Percentiles rank a stretch among this genome's conserved stretches.
Conservation (phyloP, 2,329 filamentous ascomycete genomes). For the Byssochlamys sp. region DNA sequence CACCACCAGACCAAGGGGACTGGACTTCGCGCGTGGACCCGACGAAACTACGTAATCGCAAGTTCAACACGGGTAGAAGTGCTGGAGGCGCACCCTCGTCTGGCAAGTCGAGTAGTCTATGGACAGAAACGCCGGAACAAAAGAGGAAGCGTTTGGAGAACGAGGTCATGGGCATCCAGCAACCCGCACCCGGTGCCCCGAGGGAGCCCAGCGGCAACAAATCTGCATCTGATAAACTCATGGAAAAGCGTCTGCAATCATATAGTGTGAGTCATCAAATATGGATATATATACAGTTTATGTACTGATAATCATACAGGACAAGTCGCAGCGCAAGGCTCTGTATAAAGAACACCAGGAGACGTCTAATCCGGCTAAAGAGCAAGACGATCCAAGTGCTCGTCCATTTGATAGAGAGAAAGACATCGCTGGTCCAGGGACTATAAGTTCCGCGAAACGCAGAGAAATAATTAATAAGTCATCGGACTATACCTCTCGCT, state of each 20-base stretch:
- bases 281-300: background rate
- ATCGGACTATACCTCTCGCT: slow-evolving; percentile 66
- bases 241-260: slow-evolving; percentile 43
- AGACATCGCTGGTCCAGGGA: slow-evolving; percentile 67
- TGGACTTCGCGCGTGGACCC: slow-evolving; percentile 60
- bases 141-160: slow-evolving; percentile 71
- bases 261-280: slow-evolving; percentile 37
- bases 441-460: slow-evolving; percentile 60
- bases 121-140: slow-evolving; percentile 84
- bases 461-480: slow-evolving; percentile 66
- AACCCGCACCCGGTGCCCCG: slow-evolving; percentile 12
- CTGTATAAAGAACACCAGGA: slow-evolving; percentile 52
- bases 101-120: slow-evolving; percentile 49
- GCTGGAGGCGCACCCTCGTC: slow-evolving; percentile 36
- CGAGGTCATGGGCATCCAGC: slow-evolving; percentile 64
- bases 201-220: slow-evolving; percentile 8
- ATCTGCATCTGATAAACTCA: slow-evolving; percentile 32
- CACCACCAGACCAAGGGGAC: slow-evolving; percentile 49
- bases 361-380: slow-evolving; percentile 39
- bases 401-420: slow-evolving; percentile 78
- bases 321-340: slow-evolving; percentile 50
- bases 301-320: slow-evolving; percentile 19
- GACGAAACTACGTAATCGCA: slow-evolving; percentile 67
- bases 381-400: slow-evolving; percentile 79
- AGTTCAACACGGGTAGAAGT: slow-evolving; percentile 63